Evolutionary conservation across 306 rosid species (phyloP), one percentile per base, ranked within the genome.

Genomic region (Ormosia emarginata): DNA sequence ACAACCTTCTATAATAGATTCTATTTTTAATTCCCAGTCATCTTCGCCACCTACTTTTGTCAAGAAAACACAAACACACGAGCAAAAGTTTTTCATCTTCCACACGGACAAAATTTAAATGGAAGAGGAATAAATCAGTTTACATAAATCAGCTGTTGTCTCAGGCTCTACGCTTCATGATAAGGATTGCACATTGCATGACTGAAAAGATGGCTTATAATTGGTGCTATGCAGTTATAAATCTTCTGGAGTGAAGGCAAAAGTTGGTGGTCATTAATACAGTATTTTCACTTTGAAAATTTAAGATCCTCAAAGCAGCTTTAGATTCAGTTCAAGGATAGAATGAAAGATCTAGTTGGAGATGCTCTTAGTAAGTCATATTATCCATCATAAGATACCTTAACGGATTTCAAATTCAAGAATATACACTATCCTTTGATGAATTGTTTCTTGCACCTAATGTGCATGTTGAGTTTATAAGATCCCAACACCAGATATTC

Each of bases 1-100:
- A 85, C 91, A 92, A 36, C 92, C 90, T 66, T 94, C 97, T 57
- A 92, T 81, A 34, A 92, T 65, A 63, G 91, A 76, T 17, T 94
- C 95, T 55, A 90, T 52, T 84, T 74, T 87, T 63, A 88, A 41
- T 40, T 82, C 89, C 39, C 87, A 67, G 64, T 82, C 91, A 89
- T 87, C 91, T 76, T 89, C 92, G 44, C 81, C 83, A 67, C 88
- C 98, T 90, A 80, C 30, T 40, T 67, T 55, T 66, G 81, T 81
- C 44, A 76, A 79, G 76, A 64, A 78, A 53, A 71, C 59, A 66
- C 39, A 62, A 58, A 41, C 39, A 72, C 9, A 64, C 58, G 77
- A 67, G 15, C 39, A 67, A 41, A 56, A 62, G 46, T 2, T 67
- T 29, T 44, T 55, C 50, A 79, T 44, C 57, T 18, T 44, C 63